Base-by-base conservation (phyloP, 805 yeast genomes). In the Pichia kluyveri region DNA sequence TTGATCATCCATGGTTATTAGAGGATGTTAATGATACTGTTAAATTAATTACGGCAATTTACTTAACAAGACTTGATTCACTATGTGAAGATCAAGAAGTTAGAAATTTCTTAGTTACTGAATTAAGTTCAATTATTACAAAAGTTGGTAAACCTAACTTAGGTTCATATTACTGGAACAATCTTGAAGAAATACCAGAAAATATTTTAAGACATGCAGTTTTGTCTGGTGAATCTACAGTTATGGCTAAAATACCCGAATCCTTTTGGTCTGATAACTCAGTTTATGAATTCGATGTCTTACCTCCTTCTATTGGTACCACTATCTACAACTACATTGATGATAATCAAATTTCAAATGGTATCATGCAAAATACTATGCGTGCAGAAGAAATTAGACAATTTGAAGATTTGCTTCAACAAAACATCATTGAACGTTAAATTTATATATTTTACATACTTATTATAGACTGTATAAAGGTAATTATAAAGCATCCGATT, bases 161-260 rank as follows among this genome's bases (percentile, higher is more conserved):
- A 18, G 47, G 41, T 5, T 47, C 45, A 8, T 54, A 51, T 17
- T 52, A 60, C 18, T 45, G 56, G 28, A 57, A 60, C 40, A 46
- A 52, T 14, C 55, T 37, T 49, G 56, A 56, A 18, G 57, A 65
- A n/a, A 68, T 83, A 0, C 89, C 91, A 1, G 58, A 65, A 5
- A 84, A 83, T 56, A 68, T 86, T 50, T 55, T 84, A 12, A 70
- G 95, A 48, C 83, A 83, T 62, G 82, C 80, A 2, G 72, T 85
- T 32, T 63, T 85, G 40, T 81, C 89, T 0, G 86, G 84, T 17
- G 93, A 84, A 60, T 79, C 78, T 26, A 73, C 78, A 40, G 73
- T 82, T 1, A 79, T 85, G 84, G 86, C 86, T 1, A 75, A 77
- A 54, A 69, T 84, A 26, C 95, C 95, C 0, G 57, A 70, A 27